A percentile compares a stretch with the other conserved stretches of the same genome.
Evolutionary conservation across 2,329 filamentous ascomycete species (phyloP).

Genomic region (Pseudophaeomoniella oleicola): DNA sequence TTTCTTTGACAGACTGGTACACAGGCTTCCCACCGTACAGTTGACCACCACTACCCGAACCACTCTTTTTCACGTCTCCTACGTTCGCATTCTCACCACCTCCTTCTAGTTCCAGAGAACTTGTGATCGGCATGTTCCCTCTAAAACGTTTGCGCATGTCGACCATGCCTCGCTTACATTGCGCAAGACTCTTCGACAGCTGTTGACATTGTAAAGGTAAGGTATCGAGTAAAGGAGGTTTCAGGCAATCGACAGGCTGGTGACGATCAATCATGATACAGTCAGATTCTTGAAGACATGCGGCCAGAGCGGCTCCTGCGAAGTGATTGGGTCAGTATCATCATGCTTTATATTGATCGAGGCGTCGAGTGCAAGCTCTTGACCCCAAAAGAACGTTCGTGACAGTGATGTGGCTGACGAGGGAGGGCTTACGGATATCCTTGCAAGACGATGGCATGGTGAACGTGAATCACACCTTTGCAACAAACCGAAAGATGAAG

Average conservation of each 20-base stretch:
- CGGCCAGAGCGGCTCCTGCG: constrained; percentile 74
- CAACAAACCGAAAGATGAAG: too few relatives aligned
- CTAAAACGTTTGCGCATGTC: constrained; percentile 98
- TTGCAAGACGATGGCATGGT: constrained; percentile 97
- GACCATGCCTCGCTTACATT: constrained; percentile 91
- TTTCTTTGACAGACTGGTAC: constrained; percentile 51
- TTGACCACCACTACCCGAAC: constrained; percentile 36
- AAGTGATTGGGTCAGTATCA: constrained; percentile 2
- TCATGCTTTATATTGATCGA: too few relatives aligned
- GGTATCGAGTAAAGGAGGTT: constrained; percentile 62
- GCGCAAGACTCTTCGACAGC: constrained; percentile 79
- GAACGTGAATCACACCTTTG: too few relatives aligned
- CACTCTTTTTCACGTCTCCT: constrained; percentile 9
- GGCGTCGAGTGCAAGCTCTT: too few relatives aligned
- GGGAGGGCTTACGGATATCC: constrained; percentile 73
- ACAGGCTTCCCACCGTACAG: constrained; percentile 67
- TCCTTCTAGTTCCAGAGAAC: constrained; percentile 48
- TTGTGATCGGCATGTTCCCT: constrained; percentile 73
- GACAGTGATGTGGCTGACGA: too few relatives aligned
- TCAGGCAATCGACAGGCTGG: constrained; percentile 74
- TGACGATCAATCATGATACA: constrained; percentile 90
- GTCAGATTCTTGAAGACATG: constrained; percentile 91
- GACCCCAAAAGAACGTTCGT: too few relatives aligned
- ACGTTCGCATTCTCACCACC: constrained; percentile 32
- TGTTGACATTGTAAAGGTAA: constrained; percentile 84